Conservation (phyloP, 192 early-diverging fungal species). For the Backusella tuberculispora region DNA sequence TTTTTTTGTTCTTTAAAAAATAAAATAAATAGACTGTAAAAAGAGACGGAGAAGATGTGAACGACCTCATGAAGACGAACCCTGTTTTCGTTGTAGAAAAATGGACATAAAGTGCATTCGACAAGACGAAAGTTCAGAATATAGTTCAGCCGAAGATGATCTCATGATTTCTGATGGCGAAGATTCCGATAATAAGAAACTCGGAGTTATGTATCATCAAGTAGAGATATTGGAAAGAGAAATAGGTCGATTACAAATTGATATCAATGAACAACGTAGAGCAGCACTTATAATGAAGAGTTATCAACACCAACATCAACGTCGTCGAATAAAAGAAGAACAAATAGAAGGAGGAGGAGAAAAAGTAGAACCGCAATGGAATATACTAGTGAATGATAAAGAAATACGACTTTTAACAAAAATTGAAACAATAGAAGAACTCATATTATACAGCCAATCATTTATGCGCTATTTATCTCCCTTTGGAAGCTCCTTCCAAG, state of each 20-base stretch:
- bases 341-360: too few species aligned
- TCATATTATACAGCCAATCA: neutral
- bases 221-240: neutral
- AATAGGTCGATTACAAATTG: neutral
- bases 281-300: neutral
- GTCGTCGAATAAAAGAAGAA: too few species aligned
- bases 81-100: conserved; percentile 4
- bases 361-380: neutral
- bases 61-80: neutral
- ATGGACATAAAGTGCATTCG: conserved; percentile 15
- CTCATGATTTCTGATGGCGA: neutral
- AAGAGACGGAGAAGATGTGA: conserved; percentile 14
- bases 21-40: conserved; percentile 16
- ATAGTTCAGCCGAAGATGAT: conserved; percentile 1
- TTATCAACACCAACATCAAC: neutral
- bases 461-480: conserved; percentile 18
- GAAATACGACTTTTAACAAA: neutral
- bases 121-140: conserved; percentile 2
- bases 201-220: conserved; percentile 15
- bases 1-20: neutral
- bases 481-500: conserved; percentile 13
- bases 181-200: neutral
- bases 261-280: neutral
- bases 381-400: conserved; percentile 12
- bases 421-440: conserved; percentile 8